These are phyloP conservation scores for Chaetothyriales sp. DNA, from an alignment of 2,329 filamentous ascomycete genomes.

Conservation along the genomic window DNA sequence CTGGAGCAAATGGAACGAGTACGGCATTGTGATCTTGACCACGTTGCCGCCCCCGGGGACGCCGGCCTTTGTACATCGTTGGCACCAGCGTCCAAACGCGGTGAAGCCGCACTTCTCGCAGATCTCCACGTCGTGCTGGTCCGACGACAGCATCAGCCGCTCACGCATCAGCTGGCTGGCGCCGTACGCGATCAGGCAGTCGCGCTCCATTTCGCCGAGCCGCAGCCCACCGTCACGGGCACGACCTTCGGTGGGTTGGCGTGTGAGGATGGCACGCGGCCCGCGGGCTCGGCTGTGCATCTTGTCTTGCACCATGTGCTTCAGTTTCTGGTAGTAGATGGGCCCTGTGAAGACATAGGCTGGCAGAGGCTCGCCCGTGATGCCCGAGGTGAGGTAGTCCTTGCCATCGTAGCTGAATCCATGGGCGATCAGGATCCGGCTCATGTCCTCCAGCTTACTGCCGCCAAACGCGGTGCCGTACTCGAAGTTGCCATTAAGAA, in stretches of 20 bases:
- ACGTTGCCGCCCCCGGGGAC: conserved; percentile 62
- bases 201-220: conserved; percentile 95
- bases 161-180: conserved; percentile 84
- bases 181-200: conserved; percentile 94
- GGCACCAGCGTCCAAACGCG: conserved; percentile 88
- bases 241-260: conserved; percentile 90
- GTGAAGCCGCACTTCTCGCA: conserved; percentile 91
- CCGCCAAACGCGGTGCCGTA: conserved; percentile 81
- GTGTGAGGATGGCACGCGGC: conserved; percentile 77
- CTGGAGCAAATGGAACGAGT: conserved; percentile 87
- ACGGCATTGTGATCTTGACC: conserved; percentile 89
- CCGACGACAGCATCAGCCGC: conserved; percentile 83
- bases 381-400: conserved; percentile 87
- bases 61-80: conserved; percentile 47
- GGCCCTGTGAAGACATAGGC: conserved; percentile 97
- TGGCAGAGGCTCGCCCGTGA: conserved; percentile 84
- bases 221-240: conserved; percentile 83
- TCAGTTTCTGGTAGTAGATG: conserved; percentile 98
- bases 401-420: conserved; percentile 97
- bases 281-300: conserved; percentile 93
- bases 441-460: conserved; percentile 79
- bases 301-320: conserved; percentile 99
- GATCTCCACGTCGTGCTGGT: conserved; percentile 81
- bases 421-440: conserved; percentile 63
- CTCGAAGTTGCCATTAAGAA: conserved; percentile 68